A percentile compares a stretch with the other conserved stretches of the same genome.
These are phyloP conservation scores for Fusarium chaquense DNA, from an alignment of 2,329 filamentous ascomycete genomes.

Conservation along the genomic window DNA sequence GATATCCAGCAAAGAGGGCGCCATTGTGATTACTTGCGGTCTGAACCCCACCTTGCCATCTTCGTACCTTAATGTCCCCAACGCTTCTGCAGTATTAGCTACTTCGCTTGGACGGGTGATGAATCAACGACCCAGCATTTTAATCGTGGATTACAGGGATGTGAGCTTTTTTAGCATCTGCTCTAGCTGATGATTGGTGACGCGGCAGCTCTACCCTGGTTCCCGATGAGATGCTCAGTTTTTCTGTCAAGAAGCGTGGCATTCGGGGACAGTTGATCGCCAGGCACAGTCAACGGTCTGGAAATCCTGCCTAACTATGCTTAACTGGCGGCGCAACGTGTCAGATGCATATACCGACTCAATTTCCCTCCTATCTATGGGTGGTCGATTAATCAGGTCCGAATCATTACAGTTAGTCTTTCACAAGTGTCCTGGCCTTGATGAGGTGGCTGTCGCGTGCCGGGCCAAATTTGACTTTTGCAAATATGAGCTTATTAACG, in stretches of 20 bases:
- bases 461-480: slow-evolving; percentile 20
- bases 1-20: slow-evolving; percentile 8
- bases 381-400: slow-evolving; percentile 8
- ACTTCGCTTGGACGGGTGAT: slow-evolving; percentile 8
- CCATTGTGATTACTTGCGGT: slow-evolving; percentile 12
- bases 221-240: slow-evolving; percentile 29
- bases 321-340: slow-evolving; percentile 32
- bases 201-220: slow-evolving; percentile 37
- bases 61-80: slow-evolving; percentile 1
- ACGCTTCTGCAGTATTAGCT: background rate
- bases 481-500: slow-evolving; percentile 23
- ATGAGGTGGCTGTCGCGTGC: slow-evolving; percentile 25
- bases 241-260: slow-evolving; percentile 14
- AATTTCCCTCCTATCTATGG: background rate
- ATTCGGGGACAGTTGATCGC: slow-evolving; percentile 35
- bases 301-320: slow-evolving; percentile 35
- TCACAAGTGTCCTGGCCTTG: background rate
- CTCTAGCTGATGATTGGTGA: slow-evolving; percentile 39
- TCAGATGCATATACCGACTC: slow-evolving; percentile 17
- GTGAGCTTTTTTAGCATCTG: slow-evolving; percentile 17
- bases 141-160: slow-evolving; percentile 30
- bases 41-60: slow-evolving; percentile 12
- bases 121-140: slow-evolving; percentile 21
- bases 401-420: slow-evolving; percentile 24
- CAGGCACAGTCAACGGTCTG: slow-evolving; percentile 33